A percentile compares a stretch with the other conserved stretches of the same genome.
These are phyloP conservation scores for Cutaneotrichosporon sp. DNA, from an alignment of 1,284 basidiomycete genomes.

Conservation along the genomic window DNA sequence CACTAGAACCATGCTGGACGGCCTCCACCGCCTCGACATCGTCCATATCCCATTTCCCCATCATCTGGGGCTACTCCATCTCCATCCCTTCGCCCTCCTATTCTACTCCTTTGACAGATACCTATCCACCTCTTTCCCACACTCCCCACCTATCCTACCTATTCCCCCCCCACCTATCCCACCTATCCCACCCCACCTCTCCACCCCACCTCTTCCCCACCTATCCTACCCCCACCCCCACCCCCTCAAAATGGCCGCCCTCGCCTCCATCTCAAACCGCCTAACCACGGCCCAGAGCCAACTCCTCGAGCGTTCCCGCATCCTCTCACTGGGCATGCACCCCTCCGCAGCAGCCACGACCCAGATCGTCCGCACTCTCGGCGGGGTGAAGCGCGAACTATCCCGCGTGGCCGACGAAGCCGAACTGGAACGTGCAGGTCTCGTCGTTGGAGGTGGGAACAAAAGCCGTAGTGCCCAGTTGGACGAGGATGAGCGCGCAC, in stretches of 20 bases:
- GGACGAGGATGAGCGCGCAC: constrained; percentile 19
- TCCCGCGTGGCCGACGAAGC: constrained; percentile 33
- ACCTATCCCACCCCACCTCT: neutral
- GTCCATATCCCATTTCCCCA: neutral
- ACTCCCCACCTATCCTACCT: neutral
- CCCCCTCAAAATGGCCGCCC: neutral
- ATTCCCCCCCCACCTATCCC: neutral
- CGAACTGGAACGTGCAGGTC: constrained; percentile 27
- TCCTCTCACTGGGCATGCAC: constrained; percentile 47
- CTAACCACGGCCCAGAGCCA: constrained; percentile 49
- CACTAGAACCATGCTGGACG: neutral
- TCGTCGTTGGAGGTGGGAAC: constrained; percentile 21
- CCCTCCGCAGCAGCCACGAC: constrained; percentile 44
- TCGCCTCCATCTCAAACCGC: constrained; percentile 34
- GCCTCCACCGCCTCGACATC: neutral
- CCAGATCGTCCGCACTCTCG: constrained; percentile 46
- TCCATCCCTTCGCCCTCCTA: neutral
- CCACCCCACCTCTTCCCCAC: neutral
- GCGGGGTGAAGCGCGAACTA: constrained; percentile 38
- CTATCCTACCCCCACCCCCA: neutral
- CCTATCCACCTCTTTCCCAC: too few relatives aligned
- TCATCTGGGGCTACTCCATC: neutral
- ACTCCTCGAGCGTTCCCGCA: constrained; percentile 50
- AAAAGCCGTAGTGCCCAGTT: constrained; percentile 12
- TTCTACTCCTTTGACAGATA: too few relatives aligned